Conservation (phyloP, 148 eudicot genomes). For the Heliosperma pusillum region DNA sequence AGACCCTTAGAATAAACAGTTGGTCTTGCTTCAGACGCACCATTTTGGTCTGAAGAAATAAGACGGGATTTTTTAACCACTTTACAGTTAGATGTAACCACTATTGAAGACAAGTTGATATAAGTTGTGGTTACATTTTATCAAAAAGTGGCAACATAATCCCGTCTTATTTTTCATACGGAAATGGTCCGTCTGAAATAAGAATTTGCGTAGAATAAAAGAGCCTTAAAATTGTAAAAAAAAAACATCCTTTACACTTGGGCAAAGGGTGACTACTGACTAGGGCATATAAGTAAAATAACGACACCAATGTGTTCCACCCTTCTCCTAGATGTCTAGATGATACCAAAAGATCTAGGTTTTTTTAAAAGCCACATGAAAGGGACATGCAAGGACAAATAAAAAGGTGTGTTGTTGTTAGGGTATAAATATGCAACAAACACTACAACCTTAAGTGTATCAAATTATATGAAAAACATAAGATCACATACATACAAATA, state of each 20-base stretch:
- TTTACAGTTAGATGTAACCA: no score
- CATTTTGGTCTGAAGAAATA: no score
- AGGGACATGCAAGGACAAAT: slow-evolving; percentile 21
- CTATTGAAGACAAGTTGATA: no score
- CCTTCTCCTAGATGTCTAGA: background rate
- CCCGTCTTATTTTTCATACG: no score
- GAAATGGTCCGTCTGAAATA: no score
- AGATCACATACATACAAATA: background rate
- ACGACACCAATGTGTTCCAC: slow-evolving; percentile 3
- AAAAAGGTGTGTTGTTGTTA: slow-evolving; percentile 13
- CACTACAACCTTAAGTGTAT: slow-evolving; percentile 10
- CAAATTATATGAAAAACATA: background rate
- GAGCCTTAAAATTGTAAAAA: no score
- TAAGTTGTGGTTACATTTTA: no score
- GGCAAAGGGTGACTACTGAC: background rate
- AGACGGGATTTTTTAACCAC: no score
- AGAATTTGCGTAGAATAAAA: no score
- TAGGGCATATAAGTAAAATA: slow-evolving; percentile 31
- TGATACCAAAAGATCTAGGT: slow-evolving; percentile 11
- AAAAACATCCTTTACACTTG: slow-evolving; percentile 18
- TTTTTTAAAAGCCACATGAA: slow-evolving; percentile 23
- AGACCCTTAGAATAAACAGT: no score
- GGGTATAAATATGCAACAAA: slow-evolving; percentile 53
- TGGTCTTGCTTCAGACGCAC: no score
- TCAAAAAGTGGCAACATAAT: no score